These are phyloP conservation scores for Sclerotinia borealis DNA, from an alignment of 2,329 filamentous ascomycete species.

Conservation along the genomic window DNA sequence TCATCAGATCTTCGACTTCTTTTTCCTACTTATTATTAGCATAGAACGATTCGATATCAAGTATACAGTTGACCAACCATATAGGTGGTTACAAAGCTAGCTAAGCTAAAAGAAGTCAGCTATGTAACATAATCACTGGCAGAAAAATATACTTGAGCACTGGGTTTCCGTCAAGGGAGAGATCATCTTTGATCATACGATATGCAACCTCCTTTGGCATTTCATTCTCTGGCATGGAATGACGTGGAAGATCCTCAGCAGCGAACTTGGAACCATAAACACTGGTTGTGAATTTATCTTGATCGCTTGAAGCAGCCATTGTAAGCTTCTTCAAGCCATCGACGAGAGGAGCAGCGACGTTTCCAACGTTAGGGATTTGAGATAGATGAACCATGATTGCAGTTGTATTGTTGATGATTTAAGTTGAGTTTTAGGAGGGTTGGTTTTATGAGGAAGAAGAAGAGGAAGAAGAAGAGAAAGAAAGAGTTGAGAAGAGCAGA, in stretches of 20 bases:
- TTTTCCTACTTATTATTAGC: slow-evolving; percentile 58
- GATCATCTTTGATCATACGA: slow-evolving; percentile 91
- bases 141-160: slow-evolving; percentile 62
- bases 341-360: slow-evolving; percentile 26
- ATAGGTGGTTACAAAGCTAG: slow-evolving; percentile 92
- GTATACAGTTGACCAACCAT: slow-evolving; percentile 54
- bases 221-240: too few relatives aligned
- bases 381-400: slow-evolving; percentile 44
- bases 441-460: neutral
- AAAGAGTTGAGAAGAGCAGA: too few relatives aligned
- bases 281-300: slow-evolving; percentile 29
- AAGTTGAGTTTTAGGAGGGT: neutral
- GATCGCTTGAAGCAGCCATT: slow-evolving; percentile 29
- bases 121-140: neutral
- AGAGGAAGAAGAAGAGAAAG: too few relatives aligned
- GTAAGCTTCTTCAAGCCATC: slow-evolving; percentile 42
- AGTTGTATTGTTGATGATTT: neutral
- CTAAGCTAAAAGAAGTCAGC: slow-evolving; percentile 51
- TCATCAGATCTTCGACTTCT: slow-evolving; percentile 93
- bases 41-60: neutral
- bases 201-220: slow-evolving; percentile 93
- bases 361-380: slow-evolving; percentile 32
- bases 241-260: slow-evolving; percentile 70
- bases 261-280: slow-evolving; percentile 89
- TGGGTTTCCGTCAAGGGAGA: slow-evolving; percentile 85